These are phyloP conservation scores for Nakaseomyces uthaithaninus DNA, from an alignment of 1,139 yeast genomes.

Conservation along the genomic window DNA sequence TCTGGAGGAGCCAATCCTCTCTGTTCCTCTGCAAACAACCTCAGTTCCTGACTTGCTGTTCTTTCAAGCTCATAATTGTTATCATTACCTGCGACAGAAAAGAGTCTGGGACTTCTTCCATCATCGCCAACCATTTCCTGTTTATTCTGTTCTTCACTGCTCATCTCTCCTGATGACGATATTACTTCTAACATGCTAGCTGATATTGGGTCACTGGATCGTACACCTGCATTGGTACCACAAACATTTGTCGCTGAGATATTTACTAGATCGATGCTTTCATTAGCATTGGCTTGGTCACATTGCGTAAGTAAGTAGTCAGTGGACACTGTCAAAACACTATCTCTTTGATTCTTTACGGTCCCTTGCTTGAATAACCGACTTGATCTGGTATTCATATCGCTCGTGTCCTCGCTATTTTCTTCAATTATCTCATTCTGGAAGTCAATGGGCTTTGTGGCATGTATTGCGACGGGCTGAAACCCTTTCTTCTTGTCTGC, in stretches of 20 bases:
- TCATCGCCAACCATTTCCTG: background rate
- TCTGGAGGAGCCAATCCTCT: background rate
- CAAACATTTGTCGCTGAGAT: no score
- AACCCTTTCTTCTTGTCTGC: background rate
- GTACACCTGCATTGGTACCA: no score
- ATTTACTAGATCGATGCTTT: background rate
- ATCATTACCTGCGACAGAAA: background rate
- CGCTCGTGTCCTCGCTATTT: background rate
- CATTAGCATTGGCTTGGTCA: background rate
- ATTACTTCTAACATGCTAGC: background rate
- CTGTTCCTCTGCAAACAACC: conserved; percentile 1
- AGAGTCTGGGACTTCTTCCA: background rate
- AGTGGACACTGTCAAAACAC: background rate
- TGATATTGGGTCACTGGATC: background rate
- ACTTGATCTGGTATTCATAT: background rate
- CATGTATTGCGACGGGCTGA: background rate
- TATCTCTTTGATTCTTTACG: background rate
- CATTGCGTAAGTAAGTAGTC: background rate
- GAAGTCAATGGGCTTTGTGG: conserved; percentile 2
- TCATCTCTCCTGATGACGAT: background rate
- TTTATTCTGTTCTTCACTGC: background rate
- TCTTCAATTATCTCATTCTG: conserved; percentile 1
- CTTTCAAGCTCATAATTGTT: background rate
- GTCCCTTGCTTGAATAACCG: no score
- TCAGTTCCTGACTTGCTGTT: conserved; percentile 3